Evolutionary conservation across 139 green algal species (phyloP).

Genomic region (Astrephomene gubernaculifera): DNA sequence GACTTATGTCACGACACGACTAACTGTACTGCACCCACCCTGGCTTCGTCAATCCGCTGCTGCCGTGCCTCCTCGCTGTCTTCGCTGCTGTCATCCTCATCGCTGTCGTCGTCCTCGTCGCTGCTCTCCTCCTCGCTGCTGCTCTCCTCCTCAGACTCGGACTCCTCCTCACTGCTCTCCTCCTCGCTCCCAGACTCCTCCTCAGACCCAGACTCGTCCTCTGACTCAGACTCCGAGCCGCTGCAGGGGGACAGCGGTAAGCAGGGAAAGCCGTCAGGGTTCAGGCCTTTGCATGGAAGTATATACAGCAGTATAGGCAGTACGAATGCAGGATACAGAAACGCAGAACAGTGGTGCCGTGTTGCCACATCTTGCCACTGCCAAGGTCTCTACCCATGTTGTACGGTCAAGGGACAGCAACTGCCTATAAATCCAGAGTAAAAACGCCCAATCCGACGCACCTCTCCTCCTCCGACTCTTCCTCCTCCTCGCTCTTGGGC

Average conservation of each 20-base stretch:
- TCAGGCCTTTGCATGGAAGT: too few species aligned
- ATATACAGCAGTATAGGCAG: too few species aligned
- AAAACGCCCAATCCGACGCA: too few species aligned
- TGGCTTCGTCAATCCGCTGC: slow-evolving; percentile 67
- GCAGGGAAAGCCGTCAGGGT: too few species aligned
- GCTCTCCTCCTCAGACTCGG: slow-evolving; percentile 20
- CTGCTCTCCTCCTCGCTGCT: slow-evolving; percentile 35
- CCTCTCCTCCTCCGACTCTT: slow-evolving; percentile 42
- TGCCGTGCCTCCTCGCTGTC: slow-evolving; percentile 81
- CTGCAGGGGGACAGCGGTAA: background rate
- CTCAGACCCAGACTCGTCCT: slow-evolving; percentile 30
- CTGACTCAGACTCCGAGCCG: slow-evolving; percentile 16
- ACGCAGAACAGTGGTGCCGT: too few species aligned
- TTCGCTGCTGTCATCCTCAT: slow-evolving; percentile 47
- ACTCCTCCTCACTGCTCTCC: background rate
- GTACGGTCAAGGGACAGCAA: too few species aligned
- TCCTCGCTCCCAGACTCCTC: slow-evolving; percentile 29
- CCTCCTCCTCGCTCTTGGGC: slow-evolving; percentile 29
- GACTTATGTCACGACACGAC: too few species aligned
- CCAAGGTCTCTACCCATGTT: too few species aligned
- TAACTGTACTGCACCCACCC: too few species aligned
- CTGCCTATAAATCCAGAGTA: too few species aligned
- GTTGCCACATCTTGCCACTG: too few species aligned
- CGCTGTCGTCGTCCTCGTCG: slow-evolving; percentile 56
- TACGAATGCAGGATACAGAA: too few species aligned